These are phyloP conservation scores for Nigrospora osmanthi DNA, from an alignment of 2,329 filamentous ascomycete species.

Conservation along the genomic window DNA sequence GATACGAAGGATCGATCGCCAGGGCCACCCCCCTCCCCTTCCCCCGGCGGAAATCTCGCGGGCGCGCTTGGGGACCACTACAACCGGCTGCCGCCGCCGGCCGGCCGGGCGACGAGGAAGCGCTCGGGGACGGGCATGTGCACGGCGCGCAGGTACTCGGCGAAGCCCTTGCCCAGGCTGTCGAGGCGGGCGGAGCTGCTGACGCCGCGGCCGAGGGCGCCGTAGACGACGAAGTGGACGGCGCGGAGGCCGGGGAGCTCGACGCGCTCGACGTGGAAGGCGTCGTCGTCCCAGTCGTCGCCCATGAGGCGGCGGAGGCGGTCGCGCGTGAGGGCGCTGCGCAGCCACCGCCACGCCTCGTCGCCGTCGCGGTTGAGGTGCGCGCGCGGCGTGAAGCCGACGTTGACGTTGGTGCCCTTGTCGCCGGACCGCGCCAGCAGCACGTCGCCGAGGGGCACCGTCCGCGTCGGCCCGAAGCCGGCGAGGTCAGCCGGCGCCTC, in stretches of 20 bases:
- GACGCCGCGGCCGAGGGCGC: conserved; percentile 33
- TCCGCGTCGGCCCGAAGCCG: conserved; percentile 31
- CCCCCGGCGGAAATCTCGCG: no score
- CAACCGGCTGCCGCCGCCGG: not conserved
- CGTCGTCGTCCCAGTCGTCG: conserved; percentile 30
- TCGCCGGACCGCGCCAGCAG: conserved; percentile 14
- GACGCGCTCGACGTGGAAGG: conserved; percentile 34
- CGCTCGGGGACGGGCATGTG: conserved; percentile 10
- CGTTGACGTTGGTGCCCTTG: conserved; percentile 16
- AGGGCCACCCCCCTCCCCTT: no score
- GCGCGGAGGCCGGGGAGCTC: conserved; percentile 35
- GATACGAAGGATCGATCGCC: no score
- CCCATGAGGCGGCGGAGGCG: conserved; percentile 29
- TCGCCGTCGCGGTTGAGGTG: conserved; percentile 25
- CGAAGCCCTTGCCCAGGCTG: conserved; percentile 41
- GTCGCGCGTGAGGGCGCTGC: conserved; percentile 23
- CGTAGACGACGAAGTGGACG: conserved; percentile 43
- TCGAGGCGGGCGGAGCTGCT: conserved; percentile 40
- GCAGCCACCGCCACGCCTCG: conserved; percentile 31
- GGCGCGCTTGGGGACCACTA: not conserved
- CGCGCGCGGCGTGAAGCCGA: conserved; percentile 28
- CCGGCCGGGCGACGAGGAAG: not conserved
- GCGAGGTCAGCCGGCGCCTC: conserved; percentile 5
- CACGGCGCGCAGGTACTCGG: conserved; percentile 11
- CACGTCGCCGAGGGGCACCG: conserved; percentile 22